Evolutionary conservation across 2,329 filamentous ascomycete species (phyloP), one percentile per base, ranked within the genome.

Genomic region (Diaporthe sp.): DNA sequence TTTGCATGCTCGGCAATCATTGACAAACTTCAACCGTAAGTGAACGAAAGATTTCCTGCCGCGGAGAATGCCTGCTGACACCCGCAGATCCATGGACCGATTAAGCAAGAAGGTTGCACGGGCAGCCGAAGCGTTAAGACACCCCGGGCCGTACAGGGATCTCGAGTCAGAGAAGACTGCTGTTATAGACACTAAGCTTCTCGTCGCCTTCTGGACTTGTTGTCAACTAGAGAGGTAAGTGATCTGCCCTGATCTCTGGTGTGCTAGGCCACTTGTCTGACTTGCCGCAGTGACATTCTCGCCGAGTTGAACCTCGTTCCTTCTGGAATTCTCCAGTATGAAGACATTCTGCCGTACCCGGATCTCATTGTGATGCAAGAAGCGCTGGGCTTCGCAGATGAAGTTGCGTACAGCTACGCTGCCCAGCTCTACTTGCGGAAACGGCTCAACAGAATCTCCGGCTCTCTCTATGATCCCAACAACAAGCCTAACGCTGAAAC

Each of bases 121-220:
- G 55, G 47, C 30, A 17, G 12, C 32, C 32, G 19, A 47, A 50
- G 69, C 59, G 8, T 55, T 61, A 2, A 30, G 25, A 7, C 15
- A 6, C 15, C 27, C 51, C 9, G 51, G 78, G 79, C 1, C 78
- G 82, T 44, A 78, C 78, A 13, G 19, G 1, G 32, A 25, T 22
- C 44, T 22, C 22, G 63, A 51, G 13, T n/a, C 30, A 27, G 63
- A 66, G 44, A 66, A 51, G 22, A 77, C 76, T 47, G 80, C 79
- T 35, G 78, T 87, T 39, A 83, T 85, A 59, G 89, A 92, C 78
- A 94, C 95, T 79, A 87, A 93, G 73, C 87, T 93, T 47, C 87
- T 93, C 19, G 89, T 97, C 78, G 93, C 94, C 0, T 98, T 96
- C 79, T 98, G 96, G 96, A 97, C 96, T 10, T 97, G 94, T 81